These are phyloP conservation scores for Nakaseomyces kungkrabaensis DNA, from an alignment of 1,139 yeast species.

Conservation along the genomic window DNA sequence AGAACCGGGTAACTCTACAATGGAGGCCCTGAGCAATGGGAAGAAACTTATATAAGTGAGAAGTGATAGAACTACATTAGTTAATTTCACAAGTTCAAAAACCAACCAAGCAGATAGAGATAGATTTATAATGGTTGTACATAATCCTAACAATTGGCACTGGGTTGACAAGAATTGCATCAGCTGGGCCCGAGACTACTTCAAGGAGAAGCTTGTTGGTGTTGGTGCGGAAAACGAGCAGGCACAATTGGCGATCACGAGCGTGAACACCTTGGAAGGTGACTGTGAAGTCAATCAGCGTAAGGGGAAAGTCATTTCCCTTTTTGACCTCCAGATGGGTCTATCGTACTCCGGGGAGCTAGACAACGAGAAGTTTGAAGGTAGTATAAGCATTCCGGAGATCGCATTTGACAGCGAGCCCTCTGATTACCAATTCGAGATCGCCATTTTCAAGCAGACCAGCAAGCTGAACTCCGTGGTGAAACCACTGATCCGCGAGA, in stretches of 20 bases:
- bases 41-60: too few species aligned
- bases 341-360: constrained; percentile 46
- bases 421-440: constrained; percentile 76
- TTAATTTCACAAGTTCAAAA: too few species aligned
- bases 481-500: constrained; percentile 47
- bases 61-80: too few species aligned
- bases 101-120: too few species aligned
- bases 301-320: constrained; percentile 88
- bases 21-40: too few species aligned
- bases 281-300: constrained; percentile 96
- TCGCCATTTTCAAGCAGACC: constrained; percentile 54
- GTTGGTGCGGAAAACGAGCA: constrained; percentile 33
- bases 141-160: constrained; percentile 83
- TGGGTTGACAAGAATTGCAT: constrained; percentile 98
- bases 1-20: background rate
- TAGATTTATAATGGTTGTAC: constrained; percentile 44
- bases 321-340: constrained; percentile 69
- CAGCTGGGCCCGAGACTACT: constrained; percentile 77
- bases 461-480: constrained; percentile 37
- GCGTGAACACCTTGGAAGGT: constrained; percentile 71
- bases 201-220: constrained; percentile 49
- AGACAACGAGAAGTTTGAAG: constrained; percentile 37
- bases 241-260: constrained; percentile 36
- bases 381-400: constrained; percentile 79
- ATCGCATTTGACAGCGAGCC: constrained; percentile 86